Conservation (phyloP, 2,329 filamentous ascomycete species). For the Botrytis cinerea region DNA sequence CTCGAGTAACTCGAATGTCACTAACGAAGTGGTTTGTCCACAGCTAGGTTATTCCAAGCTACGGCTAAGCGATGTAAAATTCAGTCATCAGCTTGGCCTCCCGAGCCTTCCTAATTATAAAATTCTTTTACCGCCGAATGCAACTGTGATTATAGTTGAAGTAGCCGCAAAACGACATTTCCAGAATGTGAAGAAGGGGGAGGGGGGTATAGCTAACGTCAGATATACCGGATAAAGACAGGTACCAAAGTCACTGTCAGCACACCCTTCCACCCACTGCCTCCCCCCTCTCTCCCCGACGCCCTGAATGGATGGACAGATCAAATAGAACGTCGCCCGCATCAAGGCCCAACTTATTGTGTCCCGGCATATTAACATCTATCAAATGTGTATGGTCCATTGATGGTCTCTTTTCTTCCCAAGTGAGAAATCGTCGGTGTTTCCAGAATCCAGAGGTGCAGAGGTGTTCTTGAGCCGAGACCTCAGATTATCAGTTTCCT, state of each 20-base stretch:
- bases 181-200: background rate
- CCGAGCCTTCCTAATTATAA: background rate
- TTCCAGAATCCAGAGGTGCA: conserved; percentile 6
- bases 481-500: conserved; percentile 9
- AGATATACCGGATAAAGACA: conserved; percentile 10
- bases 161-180: conserved; percentile 5
- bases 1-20: conserved; percentile 22
- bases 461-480: conserved; percentile 21
- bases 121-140: conserved; percentile 18
- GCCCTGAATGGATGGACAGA: conserved; percentile 13
- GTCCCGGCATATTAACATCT: conserved; percentile 15
- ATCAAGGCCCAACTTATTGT: background rate
- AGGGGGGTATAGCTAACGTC: conserved; percentile 4
- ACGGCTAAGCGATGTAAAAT: background rate
- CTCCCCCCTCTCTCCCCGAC: background rate
- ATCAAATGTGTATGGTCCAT: background rate
- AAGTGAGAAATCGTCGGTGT: conserved; percentile 9
- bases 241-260: conserved; percentile 5
- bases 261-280: background rate
- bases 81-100: conserved; percentile 6
- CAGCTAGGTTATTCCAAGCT: conserved; percentile 3
- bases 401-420: background rate
- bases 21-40: conserved; percentile 13
- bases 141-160: background rate
- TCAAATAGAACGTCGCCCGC: conserved; percentile 20